A percentile compares a stretch with the other conserved stretches of the same genome.
Evolutionary conservation across 2,329 filamentous ascomycete species (phyloP).

Genomic region (Aureobasidium vineae): DNA sequence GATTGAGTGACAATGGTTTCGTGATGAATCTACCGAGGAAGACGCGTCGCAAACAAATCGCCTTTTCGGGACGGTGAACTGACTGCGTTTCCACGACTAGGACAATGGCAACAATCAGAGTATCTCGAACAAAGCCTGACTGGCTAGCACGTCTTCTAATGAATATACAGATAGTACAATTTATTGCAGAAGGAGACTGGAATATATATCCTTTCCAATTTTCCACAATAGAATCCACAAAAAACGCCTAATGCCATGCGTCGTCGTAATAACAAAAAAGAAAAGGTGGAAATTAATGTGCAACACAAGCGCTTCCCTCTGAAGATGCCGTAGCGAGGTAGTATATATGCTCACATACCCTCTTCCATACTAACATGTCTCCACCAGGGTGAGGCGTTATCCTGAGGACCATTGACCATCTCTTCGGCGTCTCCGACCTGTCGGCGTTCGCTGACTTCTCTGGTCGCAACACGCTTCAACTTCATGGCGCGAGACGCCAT

Average conservation of each 20-base stretch:
- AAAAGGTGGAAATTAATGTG: neutral
- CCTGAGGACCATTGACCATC: constrained; percentile 57
- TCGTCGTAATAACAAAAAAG: neutral
- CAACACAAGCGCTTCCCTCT: neutral
- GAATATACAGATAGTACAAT: neutral
- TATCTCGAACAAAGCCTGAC: no score
- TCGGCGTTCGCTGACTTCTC: constrained; percentile 79
- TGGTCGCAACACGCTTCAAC: constrained; percentile 60
- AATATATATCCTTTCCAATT: constrained; percentile 12
- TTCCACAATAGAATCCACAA: neutral
- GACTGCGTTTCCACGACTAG: neutral
- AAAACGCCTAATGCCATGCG: constrained; percentile 17
- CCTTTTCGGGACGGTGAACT: neutral
- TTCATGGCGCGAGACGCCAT: constrained; percentile 56
- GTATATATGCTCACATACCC: constrained; percentile 39
- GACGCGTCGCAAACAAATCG: constrained; percentile 20
- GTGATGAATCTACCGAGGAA: neutral
- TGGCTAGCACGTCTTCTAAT: no score
- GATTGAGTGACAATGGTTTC: neutral
- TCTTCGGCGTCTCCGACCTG: constrained; percentile 87
- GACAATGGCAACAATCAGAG: neutral
- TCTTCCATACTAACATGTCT: constrained; percentile 52
- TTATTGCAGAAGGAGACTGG: neutral
- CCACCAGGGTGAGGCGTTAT: constrained; percentile 44
- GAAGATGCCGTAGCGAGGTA: neutral